phyloP scores from a whole-genome alignment of 805 yeast genomes.

The Saturnispora mendoncae region DNA sequence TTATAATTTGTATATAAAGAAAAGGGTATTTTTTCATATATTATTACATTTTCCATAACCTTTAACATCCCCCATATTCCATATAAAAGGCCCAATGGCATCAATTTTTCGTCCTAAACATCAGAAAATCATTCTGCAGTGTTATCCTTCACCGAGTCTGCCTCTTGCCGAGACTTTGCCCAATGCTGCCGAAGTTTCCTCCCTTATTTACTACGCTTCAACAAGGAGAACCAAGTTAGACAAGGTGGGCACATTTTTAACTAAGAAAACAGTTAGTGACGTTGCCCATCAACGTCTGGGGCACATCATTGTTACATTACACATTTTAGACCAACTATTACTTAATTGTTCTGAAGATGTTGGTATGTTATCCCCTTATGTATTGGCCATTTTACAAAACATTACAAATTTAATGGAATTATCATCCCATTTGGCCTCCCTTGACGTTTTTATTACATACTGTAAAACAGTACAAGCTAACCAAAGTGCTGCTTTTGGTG shows the following conservation, averaged over 20 bases:
- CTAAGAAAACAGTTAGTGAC: constrained; percentile 54
- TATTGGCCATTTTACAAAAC: constrained; percentile 48
- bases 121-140: constrained; percentile 80
- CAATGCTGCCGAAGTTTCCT: constrained; percentile 83
- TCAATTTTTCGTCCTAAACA: constrained; percentile 55
- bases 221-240: constrained; percentile 83
- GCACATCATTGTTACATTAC: constrained; percentile 74
- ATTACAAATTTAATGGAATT: constrained; percentile 52
- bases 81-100: too few relatives aligned
- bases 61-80: too few relatives aligned
- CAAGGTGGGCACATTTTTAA: constrained; percentile 68
- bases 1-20: too few relatives aligned
- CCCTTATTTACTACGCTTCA: constrained; percentile 80
- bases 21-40: too few relatives aligned
- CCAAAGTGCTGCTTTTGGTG: constrained; percentile 33
- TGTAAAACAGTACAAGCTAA: constrained; percentile 21
- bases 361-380: constrained; percentile 68
- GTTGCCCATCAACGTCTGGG: constrained; percentile 57
- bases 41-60: too few relatives aligned
- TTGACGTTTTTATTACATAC: constrained; percentile 29
- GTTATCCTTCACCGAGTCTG: constrained; percentile 79
- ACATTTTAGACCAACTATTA: constrained; percentile 59
- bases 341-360: constrained; percentile 74
- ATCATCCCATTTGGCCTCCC: constrained; percentile 41
- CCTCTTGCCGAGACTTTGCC: constrained; percentile 69